phyloP scores from a whole-genome alignment of 2,329 filamentous ascomycete genomes.

The Graphium sp. region DNA sequence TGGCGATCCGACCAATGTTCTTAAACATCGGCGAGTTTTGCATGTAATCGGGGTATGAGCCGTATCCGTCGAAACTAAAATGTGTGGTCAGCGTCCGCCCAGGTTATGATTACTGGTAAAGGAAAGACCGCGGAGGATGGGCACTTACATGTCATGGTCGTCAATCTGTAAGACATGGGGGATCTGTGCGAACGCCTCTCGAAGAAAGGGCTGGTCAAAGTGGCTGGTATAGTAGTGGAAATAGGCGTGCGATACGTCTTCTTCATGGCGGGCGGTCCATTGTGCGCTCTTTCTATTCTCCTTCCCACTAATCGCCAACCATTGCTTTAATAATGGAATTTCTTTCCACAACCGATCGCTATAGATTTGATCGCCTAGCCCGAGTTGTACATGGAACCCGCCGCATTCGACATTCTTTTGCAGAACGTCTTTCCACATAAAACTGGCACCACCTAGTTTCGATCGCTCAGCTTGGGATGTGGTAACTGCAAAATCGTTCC shows the following conservation, averaged over 20 bases:
- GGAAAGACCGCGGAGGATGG: background rate
- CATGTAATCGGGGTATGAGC: slow-evolving; percentile 96
- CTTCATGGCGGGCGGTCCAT: slow-evolving; percentile 90
- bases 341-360: slow-evolving; percentile 94
- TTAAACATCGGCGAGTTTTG: slow-evolving; percentile 96
- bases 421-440: slow-evolving; percentile 98
- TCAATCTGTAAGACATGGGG: slow-evolving; percentile 86
- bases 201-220: slow-evolving; percentile 87
- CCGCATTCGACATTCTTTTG: slow-evolving; percentile 95
- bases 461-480: slow-evolving; percentile 75
- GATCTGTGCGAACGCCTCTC: slow-evolving; percentile 95
- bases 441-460: slow-evolving; percentile 73
- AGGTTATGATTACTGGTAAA: slow-evolving; percentile 2
- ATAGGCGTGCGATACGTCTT: slow-evolving; percentile 89
- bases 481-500: slow-evolving; percentile 84
- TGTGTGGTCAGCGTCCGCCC: slow-evolving; percentile 6
- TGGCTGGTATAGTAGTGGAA: slow-evolving; percentile 99
- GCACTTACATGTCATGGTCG: slow-evolving; percentile 89
- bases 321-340: slow-evolving; percentile 82
- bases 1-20: slow-evolving; percentile 87
- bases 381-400: slow-evolving; percentile 87
- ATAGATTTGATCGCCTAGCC: slow-evolving; percentile 87
- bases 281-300: slow-evolving; percentile 79
- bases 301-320: slow-evolving; percentile 83
- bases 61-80: slow-evolving; percentile 81